Base-by-base conservation (phyloP, 768 basidiomycete genomes). In the Tylopilus plumbeoviolaceoides region DNA sequence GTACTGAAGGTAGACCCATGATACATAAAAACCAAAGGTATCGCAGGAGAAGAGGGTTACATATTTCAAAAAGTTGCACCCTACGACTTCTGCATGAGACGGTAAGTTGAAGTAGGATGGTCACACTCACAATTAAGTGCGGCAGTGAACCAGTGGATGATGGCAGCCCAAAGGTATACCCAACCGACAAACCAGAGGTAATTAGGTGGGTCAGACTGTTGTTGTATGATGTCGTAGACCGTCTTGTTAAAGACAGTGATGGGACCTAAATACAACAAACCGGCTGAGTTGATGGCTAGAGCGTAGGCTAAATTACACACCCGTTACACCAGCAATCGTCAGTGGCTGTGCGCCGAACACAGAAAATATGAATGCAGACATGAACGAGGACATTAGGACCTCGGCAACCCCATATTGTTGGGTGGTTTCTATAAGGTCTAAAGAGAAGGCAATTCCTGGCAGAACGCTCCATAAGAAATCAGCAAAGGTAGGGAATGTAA, bases 201-300 rank as follows among this genome's bases (percentile, higher is more conserved):
- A 47, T 79, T 68, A 2, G 91, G 91, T 6, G 85, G 73, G 54
- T 85, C 75, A 10, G 74, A 59, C 47, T 79, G 76, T 18, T 72
- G 72, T 60, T 78, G 65, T 50, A 91, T 73, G 53, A 94, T 90
- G 59, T 85, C 78, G 66, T 80, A 93, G 41, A 95, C 91, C 2
- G 87, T 91, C 73, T 89, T 91, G 74, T 94, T 95, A 59, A 94
- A 85, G 9, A 95, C 90, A 4, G 92, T 94, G 62, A 95, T 95
- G 1, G 94, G 93, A 20, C 91, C 90, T 82, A 65, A 35, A 41
- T 27, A 4, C 36, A 25, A 35, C 23, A 23, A 23, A 23, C 23
- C 23, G 23, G 23, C 31, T 20, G 23, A 30, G 30, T 20, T n/a
- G 20, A 3, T 39, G 4, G 31, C 17, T 36, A 36, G 17, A 3